Conservation (phyloP, 257 asterid genomes). For the Petunia secreta region DNA sequence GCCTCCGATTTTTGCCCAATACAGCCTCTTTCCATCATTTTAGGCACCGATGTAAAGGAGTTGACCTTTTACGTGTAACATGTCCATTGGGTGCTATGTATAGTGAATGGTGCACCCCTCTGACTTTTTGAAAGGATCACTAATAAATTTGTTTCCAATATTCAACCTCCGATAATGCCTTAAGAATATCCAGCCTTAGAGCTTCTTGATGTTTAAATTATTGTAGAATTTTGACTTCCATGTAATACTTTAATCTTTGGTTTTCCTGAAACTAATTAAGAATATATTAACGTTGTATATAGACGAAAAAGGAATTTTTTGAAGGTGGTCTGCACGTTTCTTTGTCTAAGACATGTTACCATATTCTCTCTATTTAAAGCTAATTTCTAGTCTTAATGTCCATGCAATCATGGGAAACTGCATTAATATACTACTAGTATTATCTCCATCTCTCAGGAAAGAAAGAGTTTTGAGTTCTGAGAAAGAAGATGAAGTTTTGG, state of each 20-base stretch:
- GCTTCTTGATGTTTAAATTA: background rate
- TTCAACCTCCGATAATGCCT: constrained; percentile 10
- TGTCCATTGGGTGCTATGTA: background rate
- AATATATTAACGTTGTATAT: background rate
- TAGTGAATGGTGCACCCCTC: constrained; percentile 8
- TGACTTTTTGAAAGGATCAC: constrained; percentile 23
- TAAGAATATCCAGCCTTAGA: background rate
- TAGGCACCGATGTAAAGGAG: too few species aligned
- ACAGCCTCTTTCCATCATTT: too few species aligned
- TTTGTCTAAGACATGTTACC: constrained; percentile 13
- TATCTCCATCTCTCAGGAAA: constrained; percentile 17
- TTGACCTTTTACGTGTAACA: background rate
- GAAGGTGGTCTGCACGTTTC: constrained; percentile 29
- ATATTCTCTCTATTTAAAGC: background rate
- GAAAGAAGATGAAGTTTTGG: constrained; percentile 22
- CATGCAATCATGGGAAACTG: constrained; percentile 41
- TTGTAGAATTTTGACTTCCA: constrained; percentile 3
- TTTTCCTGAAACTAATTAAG: constrained; percentile 5
- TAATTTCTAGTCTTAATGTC: background rate
- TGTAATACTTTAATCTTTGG: background rate
- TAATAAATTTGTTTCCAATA: background rate
- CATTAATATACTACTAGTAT: background rate
- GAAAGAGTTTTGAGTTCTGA: constrained; percentile 4
- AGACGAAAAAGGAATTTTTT: constrained; percentile 16
- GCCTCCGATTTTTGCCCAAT: too few species aligned